These are phyloP conservation scores for Fusarium piperis DNA, from an alignment of 2,329 filamentous ascomycete species.

Conservation along the genomic window DNA sequence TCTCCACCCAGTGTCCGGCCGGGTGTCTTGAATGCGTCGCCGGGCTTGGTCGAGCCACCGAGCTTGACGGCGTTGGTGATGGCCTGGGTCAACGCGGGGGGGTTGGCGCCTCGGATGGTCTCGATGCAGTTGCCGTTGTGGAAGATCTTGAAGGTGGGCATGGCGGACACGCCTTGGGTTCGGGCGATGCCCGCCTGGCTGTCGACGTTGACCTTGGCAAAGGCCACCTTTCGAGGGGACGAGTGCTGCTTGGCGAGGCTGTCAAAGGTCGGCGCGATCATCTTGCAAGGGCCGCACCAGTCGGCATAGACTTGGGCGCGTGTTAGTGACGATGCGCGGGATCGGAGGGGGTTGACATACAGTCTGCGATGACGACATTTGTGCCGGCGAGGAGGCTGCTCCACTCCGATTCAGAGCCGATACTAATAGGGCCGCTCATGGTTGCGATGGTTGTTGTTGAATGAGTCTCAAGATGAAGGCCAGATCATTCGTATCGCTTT, in stretches of 20 bases:
- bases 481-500: conserved; percentile 32
- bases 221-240: conserved; percentile 83
- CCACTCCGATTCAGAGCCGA: conserved; percentile 77
- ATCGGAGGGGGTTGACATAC: conserved; percentile 61
- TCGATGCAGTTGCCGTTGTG: conserved; percentile 77
- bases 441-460: conserved; percentile 30
- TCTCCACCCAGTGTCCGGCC: conserved; percentile 67
- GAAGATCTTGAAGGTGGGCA: conserved; percentile 96
- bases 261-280: conserved; percentile 90
- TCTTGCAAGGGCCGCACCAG: conserved; percentile 94
- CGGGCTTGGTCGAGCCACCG: conserved; percentile 52
- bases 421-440: conserved; percentile 62
- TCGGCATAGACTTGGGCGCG: conserved; percentile 84
- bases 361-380: conserved; percentile 87
- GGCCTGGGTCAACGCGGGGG: conserved; percentile 76
- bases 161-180: conserved; percentile 82
- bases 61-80: conserved; percentile 76
- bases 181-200: conserved; percentile 79
- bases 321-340: conserved; percentile 37
- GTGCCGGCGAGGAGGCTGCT: conserved; percentile 75
- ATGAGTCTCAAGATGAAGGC: conserved; percentile 19
- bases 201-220: conserved; percentile 93
- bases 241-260: conserved; percentile 82
- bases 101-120: conserved; percentile 84
- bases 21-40: conserved; percentile 61